Conservation (phyloP, 1,284 basidiomycete species). For the Fomitopsis pinicola region DNA sequence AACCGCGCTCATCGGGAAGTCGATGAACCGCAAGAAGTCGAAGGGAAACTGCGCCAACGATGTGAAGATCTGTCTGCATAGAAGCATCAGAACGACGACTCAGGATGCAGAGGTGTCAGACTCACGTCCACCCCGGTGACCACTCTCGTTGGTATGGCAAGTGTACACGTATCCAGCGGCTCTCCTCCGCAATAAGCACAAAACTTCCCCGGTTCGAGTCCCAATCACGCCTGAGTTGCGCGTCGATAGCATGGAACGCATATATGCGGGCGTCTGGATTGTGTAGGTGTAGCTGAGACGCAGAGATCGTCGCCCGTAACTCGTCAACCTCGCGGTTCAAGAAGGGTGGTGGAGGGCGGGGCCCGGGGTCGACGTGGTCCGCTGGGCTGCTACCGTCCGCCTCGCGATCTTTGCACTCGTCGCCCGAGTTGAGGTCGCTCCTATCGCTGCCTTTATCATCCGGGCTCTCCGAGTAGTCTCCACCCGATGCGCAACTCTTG, state of each 20-base stretch:
- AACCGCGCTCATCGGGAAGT: conserved; percentile 28
- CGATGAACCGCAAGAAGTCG: conserved; percentile 24
- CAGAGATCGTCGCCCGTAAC: conserved; percentile 24
- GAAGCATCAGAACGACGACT: background rate
- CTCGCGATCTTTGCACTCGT: conserved; percentile 10
- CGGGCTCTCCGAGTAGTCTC: background rate
- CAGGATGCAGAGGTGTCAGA: background rate
- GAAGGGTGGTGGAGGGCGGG: conserved; percentile 10
- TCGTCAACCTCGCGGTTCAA: conserved; percentile 24
- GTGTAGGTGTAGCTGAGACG: conserved; percentile 33
- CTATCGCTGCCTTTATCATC: background rate
- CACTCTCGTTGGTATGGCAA: conserved; percentile 18
- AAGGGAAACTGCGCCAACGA: conserved; percentile 26
- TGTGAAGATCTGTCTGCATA: conserved; percentile 21
- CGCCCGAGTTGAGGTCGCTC: conserved; percentile 4
- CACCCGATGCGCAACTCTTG: conserved; percentile 6
- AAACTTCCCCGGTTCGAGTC: conserved; percentile 32
- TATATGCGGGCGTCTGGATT: conserved; percentile 36
- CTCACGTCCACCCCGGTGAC: conserved; percentile 17
- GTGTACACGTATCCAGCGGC: conserved; percentile 34
- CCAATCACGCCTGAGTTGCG: conserved; percentile 36
- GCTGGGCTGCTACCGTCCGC: conserved; percentile 4
- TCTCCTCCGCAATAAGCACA: conserved; percentile 33
- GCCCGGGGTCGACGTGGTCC: background rate
- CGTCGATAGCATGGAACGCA: conserved; percentile 32